These are phyloP conservation scores for Camelina sativa DNA, from an alignment of 345 rosid species.

Conservation along the genomic window DNA sequence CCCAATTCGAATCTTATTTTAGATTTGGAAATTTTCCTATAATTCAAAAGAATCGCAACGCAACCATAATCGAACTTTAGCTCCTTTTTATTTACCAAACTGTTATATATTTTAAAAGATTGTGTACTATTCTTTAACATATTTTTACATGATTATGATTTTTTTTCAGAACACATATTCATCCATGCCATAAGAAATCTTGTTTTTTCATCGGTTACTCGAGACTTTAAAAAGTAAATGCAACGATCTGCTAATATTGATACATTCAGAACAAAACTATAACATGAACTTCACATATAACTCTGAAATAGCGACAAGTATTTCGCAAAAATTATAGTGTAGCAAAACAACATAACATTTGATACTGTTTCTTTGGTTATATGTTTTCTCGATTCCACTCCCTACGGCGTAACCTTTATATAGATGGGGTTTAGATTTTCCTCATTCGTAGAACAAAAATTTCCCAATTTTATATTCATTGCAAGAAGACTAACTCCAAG, in stretches of 20 bases:
- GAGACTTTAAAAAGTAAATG: background rate
- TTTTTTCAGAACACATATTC: too few species aligned
- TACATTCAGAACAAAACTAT: background rate
- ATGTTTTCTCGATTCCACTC: too few species aligned
- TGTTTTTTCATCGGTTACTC: background rate
- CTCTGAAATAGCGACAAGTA: background rate
- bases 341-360: too few species aligned
- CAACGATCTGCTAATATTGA: background rate
- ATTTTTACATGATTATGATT: too few species aligned
- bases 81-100: background rate
- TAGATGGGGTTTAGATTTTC: too few species aligned
- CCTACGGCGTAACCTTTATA: too few species aligned
- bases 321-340: background rate
- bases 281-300: background rate
- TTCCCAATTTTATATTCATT: too few species aligned
- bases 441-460: too few species aligned
- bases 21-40: background rate
- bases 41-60: background rate
- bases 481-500: too few species aligned
- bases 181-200: background rate
- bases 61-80: background rate
- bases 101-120: too few species aligned
- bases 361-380: too few species aligned
- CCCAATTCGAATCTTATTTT: constrained; percentile 5
- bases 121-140: too few species aligned